A percentile compares a stretch with the other conserved stretches of the same genome.
phyloP scores from a whole-genome alignment of 495 filamentous ascomycete species.

The Halenospora varia region DNA sequence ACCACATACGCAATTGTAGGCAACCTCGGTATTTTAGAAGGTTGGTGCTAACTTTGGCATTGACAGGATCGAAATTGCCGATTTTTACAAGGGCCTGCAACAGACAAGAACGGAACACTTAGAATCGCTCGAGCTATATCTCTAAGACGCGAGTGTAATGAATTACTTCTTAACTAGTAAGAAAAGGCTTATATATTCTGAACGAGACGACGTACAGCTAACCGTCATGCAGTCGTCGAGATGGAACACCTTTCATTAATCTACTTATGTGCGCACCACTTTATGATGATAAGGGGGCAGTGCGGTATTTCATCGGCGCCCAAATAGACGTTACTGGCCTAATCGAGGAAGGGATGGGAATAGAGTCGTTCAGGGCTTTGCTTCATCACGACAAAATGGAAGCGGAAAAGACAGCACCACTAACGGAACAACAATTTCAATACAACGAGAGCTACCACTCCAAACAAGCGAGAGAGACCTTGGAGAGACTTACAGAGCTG shows the following conservation, averaged over 20 bases:
- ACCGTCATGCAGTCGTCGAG: slow-evolving; percentile 53
- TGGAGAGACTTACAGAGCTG: slow-evolving; percentile 52
- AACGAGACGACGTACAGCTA: too few species aligned
- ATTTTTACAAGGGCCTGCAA: slow-evolving; percentile 58
- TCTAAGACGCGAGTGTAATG: slow-evolving; percentile 3
- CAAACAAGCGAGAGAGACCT: slow-evolving; percentile 12
- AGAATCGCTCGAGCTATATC: slow-evolving; percentile 12
- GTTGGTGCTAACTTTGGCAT: too few species aligned
- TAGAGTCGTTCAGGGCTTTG: slow-evolving; percentile 52
- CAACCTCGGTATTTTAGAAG: too few species aligned
- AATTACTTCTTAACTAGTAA: slow-evolving; percentile 13
- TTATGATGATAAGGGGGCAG: slow-evolving; percentile 54
- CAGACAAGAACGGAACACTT: slow-evolving; percentile 34
- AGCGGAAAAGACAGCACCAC: neutral
- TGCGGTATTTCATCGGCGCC: slow-evolving; percentile 59
- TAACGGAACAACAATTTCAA: neutral
- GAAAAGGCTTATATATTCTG: slow-evolving; percentile 1
- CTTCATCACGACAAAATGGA: slow-evolving; percentile 24
- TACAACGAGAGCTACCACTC: neutral
- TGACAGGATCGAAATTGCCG: slow-evolving; percentile 60
- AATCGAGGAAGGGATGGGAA: slow-evolving; percentile 50
- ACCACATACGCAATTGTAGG: slow-evolving; percentile 40
- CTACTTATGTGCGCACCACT: slow-evolving; percentile 59
- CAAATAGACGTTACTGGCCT: slow-evolving; percentile 57
- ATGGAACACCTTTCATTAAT: slow-evolving; percentile 64